A percentile compares a stretch with the other conserved stretches of the same genome.
phyloP scores from a whole-genome alignment of 176 grass and related monocot species.

The Musa beccarii region DNA sequence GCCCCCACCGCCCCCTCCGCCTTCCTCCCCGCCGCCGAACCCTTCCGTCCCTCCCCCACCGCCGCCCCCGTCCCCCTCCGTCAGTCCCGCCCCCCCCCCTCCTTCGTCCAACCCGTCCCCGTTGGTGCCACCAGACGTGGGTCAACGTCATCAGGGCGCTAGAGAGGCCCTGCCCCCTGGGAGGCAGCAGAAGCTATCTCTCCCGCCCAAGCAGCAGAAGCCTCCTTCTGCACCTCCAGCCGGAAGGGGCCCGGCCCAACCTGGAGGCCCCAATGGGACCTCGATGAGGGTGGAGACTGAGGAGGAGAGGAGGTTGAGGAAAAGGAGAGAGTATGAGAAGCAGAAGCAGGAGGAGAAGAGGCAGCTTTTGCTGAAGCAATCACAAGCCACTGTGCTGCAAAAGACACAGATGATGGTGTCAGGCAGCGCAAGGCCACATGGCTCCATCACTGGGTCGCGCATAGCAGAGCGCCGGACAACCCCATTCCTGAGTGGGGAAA shows the following conservation, averaged over 20 bases:
- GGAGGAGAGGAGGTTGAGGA: conserved; percentile 57
- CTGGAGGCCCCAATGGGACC: conserved; percentile 7
- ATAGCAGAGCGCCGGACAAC: neutral
- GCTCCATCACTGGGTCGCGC: conserved; percentile 25
- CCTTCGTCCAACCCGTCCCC: neutral
- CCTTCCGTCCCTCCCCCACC: neutral
- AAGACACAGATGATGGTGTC: conserved; percentile 50
- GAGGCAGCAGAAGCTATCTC: neutral
- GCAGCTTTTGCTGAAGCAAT: conserved; percentile 66
- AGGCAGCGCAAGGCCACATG: conserved; percentile 7
- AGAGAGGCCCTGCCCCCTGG: neutral
- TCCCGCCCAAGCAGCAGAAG: neutral
- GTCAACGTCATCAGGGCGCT: neutral
- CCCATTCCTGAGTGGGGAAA: conserved; percentile 22
- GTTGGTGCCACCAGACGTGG: neutral
- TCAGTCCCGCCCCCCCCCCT: conserved; percentile 14
- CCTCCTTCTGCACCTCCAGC: neutral
- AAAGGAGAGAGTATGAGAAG: conserved; percentile 81
- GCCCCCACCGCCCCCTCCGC: neutral
- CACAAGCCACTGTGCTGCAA: conserved; percentile 78
- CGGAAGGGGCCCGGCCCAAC: neutral
- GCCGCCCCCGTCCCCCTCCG: conserved; percentile 1
- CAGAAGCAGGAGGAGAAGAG: conserved; percentile 67
- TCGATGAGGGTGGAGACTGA: conserved; percentile 47
- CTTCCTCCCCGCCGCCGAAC: neutral